These are phyloP conservation scores for Aspergillus steynii DNA, from an alignment of 495 filamentous ascomycete genomes.

Conservation along the genomic window DNA sequence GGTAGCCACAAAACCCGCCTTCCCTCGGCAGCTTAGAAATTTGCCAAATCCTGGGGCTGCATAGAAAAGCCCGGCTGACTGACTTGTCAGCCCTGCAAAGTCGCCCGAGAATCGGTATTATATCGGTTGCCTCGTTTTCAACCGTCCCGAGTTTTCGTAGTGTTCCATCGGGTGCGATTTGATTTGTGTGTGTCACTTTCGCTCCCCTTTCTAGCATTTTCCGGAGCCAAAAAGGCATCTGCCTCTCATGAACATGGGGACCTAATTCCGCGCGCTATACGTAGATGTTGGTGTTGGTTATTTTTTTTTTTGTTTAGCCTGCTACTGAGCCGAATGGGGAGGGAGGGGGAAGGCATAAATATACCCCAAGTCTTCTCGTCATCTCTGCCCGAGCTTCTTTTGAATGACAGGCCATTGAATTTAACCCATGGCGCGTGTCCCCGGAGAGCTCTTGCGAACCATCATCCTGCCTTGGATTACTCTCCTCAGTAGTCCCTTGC, in stretches of 20 bases:
- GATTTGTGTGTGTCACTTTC: constrained; percentile 55
- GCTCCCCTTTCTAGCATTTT: constrained; percentile 66
- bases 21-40: constrained; percentile 78
- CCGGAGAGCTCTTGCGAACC: too few species aligned
- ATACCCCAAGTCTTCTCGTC: constrained; percentile 46
- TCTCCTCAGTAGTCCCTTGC: too few species aligned
- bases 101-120: constrained; percentile 73
- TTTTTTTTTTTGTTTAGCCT: constrained; percentile 18
- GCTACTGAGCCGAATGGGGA: background rate
- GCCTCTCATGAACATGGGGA: constrained; percentile 79
- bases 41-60: constrained; percentile 73
- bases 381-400: constrained; percentile 5
- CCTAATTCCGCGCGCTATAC: constrained; percentile 66
- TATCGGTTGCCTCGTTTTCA: constrained; percentile 63
- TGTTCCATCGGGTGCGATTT: constrained; percentile 52
- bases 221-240: constrained; percentile 82
- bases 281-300: constrained; percentile 10
- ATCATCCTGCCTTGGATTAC: too few species aligned
- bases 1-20: constrained; percentile 95
- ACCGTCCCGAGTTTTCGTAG: constrained; percentile 44
- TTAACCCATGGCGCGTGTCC: background rate
- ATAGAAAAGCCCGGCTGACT: constrained; percentile 73
- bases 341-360: constrained; percentile 6
- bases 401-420: background rate
- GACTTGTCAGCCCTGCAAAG: constrained; percentile 66